A percentile compares a stretch with the other conserved stretches of the same genome.
Evolutionary conservation across 306 rosid species (phyloP).

Genomic region (Corylus avellana): DNA sequence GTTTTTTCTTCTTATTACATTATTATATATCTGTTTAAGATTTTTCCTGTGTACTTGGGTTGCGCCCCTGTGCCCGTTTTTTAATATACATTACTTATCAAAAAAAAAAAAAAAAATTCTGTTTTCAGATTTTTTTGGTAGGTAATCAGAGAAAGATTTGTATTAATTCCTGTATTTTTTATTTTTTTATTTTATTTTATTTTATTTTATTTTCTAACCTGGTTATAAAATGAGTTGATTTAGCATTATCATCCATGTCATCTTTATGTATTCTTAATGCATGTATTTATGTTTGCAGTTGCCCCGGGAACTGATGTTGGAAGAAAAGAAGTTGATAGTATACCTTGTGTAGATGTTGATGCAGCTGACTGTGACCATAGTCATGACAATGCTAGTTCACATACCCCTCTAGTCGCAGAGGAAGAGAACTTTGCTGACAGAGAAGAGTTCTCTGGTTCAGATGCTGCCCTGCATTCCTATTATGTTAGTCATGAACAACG

Average conservation of each 20-base stretch:
- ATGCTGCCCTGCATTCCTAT: conserved; percentile 31
- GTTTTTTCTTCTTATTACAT: neutral
- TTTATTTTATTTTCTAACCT: neutral
- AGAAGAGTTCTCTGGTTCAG: conserved; percentile 33
- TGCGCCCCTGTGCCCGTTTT: no score
- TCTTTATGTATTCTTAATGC: neutral
- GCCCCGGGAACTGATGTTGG: conserved; percentile 34
- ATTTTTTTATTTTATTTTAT: neutral
- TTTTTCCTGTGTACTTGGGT: no score
- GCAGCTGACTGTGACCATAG: conserved; percentile 34
- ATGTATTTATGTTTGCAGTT: conserved; percentile 31
- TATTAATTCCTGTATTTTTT: conserved; percentile 10
- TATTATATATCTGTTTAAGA: conserved; percentile 1
- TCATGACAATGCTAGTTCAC: conserved; percentile 37
- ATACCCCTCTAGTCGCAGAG: conserved; percentile 27
- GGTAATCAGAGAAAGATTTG: neutral
- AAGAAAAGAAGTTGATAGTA: conserved; percentile 35
- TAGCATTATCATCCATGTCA: neutral
- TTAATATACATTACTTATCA: no score
- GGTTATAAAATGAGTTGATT: conserved; percentile 18
- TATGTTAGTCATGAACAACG: conserved; percentile 33
- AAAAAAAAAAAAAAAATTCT: no score
- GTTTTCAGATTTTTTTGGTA: no score
- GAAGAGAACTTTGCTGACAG: conserved; percentile 32
- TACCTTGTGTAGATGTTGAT: conserved; percentile 46